Conservation (phyloP, 306 rosid species). For the Mimosa bimucronata region DNA sequence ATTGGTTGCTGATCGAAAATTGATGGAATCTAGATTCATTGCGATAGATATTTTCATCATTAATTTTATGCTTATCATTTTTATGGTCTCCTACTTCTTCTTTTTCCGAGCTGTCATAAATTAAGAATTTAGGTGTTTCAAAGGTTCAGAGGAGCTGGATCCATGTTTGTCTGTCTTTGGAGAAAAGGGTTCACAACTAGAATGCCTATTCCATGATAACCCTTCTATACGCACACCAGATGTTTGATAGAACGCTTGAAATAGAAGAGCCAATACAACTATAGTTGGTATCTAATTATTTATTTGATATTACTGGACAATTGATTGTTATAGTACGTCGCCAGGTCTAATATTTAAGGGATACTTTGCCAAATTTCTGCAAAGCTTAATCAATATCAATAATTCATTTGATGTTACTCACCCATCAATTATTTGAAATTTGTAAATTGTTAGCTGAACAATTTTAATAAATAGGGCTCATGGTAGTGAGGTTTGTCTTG, state of each 20-base stretch:
- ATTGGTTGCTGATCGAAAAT: no score
- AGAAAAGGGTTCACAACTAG: no score
- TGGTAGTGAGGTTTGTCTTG: background rate
- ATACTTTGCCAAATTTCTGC: background rate
- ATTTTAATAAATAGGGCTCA: background rate
- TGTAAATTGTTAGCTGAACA: background rate
- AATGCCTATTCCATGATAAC: background rate
- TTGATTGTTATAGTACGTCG: background rate
- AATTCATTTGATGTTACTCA: background rate
- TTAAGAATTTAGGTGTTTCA: no score
- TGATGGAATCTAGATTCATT: no score
- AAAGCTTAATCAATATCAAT: background rate
- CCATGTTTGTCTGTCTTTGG: background rate
- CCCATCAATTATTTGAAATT: background rate
- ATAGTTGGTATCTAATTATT: background rate
- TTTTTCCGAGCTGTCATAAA: no score
- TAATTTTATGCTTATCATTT: no score
- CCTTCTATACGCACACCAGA: background rate
- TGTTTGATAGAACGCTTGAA: background rate
- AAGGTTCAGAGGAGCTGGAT: background rate
- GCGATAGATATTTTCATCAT: no score
- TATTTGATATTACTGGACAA: background rate
- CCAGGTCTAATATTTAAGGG: background rate
- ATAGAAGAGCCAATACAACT: background rate
- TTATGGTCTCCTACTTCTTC: no score